Base-by-base conservation (phyloP, 106 monocot species). In the Dendrobium officinale region DNA sequence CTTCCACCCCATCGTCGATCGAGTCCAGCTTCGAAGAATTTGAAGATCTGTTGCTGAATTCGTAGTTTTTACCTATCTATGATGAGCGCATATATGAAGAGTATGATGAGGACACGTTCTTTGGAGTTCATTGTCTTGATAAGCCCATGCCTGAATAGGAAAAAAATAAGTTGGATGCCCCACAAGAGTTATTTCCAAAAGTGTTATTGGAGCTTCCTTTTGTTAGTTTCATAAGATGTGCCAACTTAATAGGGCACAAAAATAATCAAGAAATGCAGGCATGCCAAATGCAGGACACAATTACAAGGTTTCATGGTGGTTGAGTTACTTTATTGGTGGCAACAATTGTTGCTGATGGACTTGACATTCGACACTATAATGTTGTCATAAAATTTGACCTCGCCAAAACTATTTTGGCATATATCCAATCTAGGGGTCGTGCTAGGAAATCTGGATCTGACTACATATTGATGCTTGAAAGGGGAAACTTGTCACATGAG, bases 371-470 rank as follows among this genome's bases (percentile, higher is more conserved):
- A 59, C 97, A 97, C 55, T 97, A 94, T 84, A 97, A 97, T 89
- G 97, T 94, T 77, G 92, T 97, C 55, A 97, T 97, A 67, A 92
- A 94, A 42, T 98, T 98, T 88, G 92, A 98, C 85, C 88, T 98
- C 78, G 97, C 97, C 15, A 98, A 98, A 89, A 98, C 97, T 81
- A 92, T 98, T 66, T 88, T 98, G 80, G 97, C 97, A 47, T 98
- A 98, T 83, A 98, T 98, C 80, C 97, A 98, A 85, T 98, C 97
- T 37, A 88, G 97, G 89, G 97, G 97, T 48, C 97, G 92, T 79
- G 97, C 97, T 72, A 83, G 97, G 78, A 98, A 98, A 80, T 94
- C 91, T 80, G 97, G 97, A 84, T 98, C 97, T 67, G 97, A 98
- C 79, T 98, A 98, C 84, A 98, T 98, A 82, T 81, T 98, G 70